Base-by-base conservation (phyloP, 139 green algal genomes). In the Chlamydomonas urium region DNA sequence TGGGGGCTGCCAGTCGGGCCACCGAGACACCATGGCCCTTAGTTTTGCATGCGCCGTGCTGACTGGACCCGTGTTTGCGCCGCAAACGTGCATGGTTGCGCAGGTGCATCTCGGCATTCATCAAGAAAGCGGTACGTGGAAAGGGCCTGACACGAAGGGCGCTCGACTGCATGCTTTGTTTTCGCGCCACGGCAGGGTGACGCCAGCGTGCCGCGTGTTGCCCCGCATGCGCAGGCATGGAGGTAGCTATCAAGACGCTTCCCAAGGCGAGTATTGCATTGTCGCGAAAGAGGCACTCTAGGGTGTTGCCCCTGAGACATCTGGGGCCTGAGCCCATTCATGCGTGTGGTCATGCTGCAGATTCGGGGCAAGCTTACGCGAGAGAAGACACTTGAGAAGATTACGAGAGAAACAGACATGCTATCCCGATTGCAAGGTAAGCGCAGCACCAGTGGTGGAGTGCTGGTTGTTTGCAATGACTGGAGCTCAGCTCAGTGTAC, bases 361-460 rank as follows among this genome's bases (percentile, higher is more conserved):
- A 74, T 83, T 65, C 75, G 81, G 1, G 77, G 75, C 26, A 79
- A 78, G 69, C 75, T 84, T 1, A 69, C 65, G 0, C 56, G 66
- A 0, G 69, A 81, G n/a, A 67, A 68, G 42, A 81, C 78, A 0
- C 24, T 84, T 24, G 72, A 82, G 53, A 87, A 87, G 78, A 69
- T 87, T 14, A 59, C 68, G 17, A 76, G 76, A 28, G 81, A 87
- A 38, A 59, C 81, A 2, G 57, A 60, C 24, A 58, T 79, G 2
- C 38, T 83, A 14, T 59, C 77, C 19, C 66, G 63, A 0, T 29
- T 80, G 21, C 57, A 77, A 26, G 42, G n/a, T n/a, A n/a, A n/a
- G n/a, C n/a, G n/a, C n/a, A n/a, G n/a, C n/a, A n/a, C n/a, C n/a
- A n/a, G n/a, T n/a, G n/a, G n/a, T n/a, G n/a, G n/a, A n/a, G n/a